phyloP scores from a whole-genome alignment of 768 basidiomycete species.

The Russula emetica region DNA sequence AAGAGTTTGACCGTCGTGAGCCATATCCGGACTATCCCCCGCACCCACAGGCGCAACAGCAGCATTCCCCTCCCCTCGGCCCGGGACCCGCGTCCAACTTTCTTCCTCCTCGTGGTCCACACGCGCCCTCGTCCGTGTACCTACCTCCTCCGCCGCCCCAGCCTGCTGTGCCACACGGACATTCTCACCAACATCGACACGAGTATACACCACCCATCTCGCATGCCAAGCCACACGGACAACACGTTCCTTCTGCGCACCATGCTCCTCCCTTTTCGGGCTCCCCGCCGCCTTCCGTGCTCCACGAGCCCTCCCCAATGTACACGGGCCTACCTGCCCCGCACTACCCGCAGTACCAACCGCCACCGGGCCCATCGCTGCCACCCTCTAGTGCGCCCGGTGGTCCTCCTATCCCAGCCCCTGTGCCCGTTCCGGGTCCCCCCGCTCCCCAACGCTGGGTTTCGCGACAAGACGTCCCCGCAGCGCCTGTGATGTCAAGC shows the following conservation, averaged over 20 bases:
- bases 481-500: constrained; percentile 36
- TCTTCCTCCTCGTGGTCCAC: constrained; percentile 29
- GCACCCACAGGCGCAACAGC: constrained; percentile 25
- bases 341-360: constrained; percentile 25
- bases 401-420: constrained; percentile 16
- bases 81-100: constrained; percentile 11
- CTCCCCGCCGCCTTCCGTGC: constrained; percentile 22
- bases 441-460: constrained; percentile 26
- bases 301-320: constrained; percentile 34
- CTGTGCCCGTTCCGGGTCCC: constrained; percentile 17
- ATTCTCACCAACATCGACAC: constrained; percentile 27
- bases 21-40: constrained; percentile 23
- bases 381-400: constrained; percentile 17
- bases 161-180: constrained; percentile 24
- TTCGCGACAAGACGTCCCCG: constrained; percentile 10
- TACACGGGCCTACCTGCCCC: constrained; percentile 30
- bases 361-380: constrained; percentile 31
- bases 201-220: constrained; percentile 29
- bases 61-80: constrained; percentile 16
- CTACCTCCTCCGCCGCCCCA: constrained; percentile 25
- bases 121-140: constrained; percentile 25
- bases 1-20: constrained; percentile 26
- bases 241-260: constrained; percentile 20
- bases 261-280: constrained; percentile 24
- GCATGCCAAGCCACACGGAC: constrained; percentile 18